Evolutionary conservation across 2,329 filamentous ascomycete genomes (phyloP).

Genomic region (Graphilbum sp.): DNA sequence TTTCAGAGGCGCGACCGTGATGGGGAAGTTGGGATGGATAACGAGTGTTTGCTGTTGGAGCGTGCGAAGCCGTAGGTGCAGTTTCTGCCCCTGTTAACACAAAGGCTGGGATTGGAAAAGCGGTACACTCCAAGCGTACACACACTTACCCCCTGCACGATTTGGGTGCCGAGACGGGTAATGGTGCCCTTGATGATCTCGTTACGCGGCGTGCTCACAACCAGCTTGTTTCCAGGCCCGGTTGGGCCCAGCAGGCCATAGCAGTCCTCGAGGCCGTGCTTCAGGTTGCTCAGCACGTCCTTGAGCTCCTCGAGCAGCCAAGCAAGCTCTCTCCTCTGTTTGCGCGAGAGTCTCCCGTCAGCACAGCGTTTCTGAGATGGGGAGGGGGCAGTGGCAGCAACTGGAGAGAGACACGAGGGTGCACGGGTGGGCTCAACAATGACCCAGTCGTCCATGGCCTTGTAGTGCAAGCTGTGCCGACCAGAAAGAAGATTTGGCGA

Average conservation of each 20-base stretch:
- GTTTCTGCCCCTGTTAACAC: slow-evolving; percentile 36
- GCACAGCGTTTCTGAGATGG: slow-evolving; percentile 10
- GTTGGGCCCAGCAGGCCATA: slow-evolving; percentile 70
- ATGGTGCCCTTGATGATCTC: slow-evolving; percentile 87
- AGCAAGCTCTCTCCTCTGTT: slow-evolving; percentile 30
- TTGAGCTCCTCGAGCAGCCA: slow-evolving; percentile 38
- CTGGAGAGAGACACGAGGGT: too few relatives aligned
- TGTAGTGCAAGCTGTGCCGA: not conserved
- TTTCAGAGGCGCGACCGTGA: slow-evolving; percentile 53
- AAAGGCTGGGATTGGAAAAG: too few relatives aligned
- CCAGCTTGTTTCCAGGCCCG: slow-evolving; percentile 75
- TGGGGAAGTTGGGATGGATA: slow-evolving; percentile 29
- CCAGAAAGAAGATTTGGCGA: not conserved
- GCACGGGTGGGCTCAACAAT: not conserved
- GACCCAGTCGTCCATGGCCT: not conserved
- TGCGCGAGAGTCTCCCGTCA: slow-evolving; percentile 13
- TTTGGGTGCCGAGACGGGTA: slow-evolving; percentile 74
- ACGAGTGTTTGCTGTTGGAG: slow-evolving; percentile 35
- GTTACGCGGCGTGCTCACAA: slow-evolving; percentile 71
- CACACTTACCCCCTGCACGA: slow-evolving; percentile 68
- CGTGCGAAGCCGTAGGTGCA: slow-evolving; percentile 62
- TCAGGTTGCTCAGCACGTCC: slow-evolving; percentile 30
- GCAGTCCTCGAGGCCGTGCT: slow-evolving; percentile 68
- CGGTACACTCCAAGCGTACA: not conserved
- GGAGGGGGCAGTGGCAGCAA: too few relatives aligned